Percentiles rank a stretch among this genome's conserved stretches.
phyloP scores from a whole-genome alignment of 2,329 filamentous ascomycete species.

The Sporothrix luriei region DNA sequence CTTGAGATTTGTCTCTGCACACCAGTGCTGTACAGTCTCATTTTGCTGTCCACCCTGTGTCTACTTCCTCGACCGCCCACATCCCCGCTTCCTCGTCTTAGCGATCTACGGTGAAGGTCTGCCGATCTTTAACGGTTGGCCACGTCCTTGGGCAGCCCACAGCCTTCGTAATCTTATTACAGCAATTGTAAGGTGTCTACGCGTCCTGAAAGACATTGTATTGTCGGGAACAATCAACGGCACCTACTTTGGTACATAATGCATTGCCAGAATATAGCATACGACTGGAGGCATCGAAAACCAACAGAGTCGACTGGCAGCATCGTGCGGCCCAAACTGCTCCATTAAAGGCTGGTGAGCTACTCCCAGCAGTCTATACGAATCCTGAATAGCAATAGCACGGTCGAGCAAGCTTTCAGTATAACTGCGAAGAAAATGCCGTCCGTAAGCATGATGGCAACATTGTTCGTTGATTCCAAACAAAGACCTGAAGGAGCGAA shows the following conservation, averaged over 20 bases:
- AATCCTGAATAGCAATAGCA: background rate
- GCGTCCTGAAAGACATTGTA: background rate
- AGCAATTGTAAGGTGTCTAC: background rate
- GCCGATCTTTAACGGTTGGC: background rate
- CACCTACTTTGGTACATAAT: background rate
- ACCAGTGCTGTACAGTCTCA: background rate
- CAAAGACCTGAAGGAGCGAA: background rate
- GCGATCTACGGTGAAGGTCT: background rate
- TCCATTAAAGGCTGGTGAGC: background rate
- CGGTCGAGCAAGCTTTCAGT: background rate
- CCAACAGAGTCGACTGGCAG: background rate
- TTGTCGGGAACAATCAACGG: too few species aligned
- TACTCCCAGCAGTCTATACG: background rate
- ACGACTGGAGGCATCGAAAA: background rate
- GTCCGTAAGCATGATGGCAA: too few species aligned
- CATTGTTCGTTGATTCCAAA: too few species aligned
- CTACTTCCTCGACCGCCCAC: background rate
- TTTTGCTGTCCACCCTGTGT: background rate
- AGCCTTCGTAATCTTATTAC: background rate
- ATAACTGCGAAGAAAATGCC: background rate
- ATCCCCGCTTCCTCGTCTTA: background rate
- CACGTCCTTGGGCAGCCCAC: background rate
- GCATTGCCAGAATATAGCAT: background rate
- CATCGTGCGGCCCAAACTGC: background rate
- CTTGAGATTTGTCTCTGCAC: background rate